Conservation (phyloP, 1,139 yeast genomes). For the Protomyces inouyei region DNA sequence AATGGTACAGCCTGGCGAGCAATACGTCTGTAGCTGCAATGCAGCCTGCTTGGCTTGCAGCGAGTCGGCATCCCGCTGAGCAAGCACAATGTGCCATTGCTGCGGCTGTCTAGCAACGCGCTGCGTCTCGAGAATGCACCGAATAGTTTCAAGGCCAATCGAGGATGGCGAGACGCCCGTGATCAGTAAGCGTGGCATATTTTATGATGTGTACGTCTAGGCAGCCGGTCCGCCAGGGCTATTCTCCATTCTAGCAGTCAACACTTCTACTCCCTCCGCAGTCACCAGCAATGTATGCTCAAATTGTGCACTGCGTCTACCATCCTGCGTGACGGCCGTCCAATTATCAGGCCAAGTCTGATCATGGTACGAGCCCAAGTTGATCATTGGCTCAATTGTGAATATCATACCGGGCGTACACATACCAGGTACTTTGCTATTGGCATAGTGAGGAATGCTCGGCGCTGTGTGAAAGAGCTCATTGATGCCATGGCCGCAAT, state of each 20-base stretch:
- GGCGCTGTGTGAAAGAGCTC: constrained; percentile 88
- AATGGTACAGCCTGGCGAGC: background rate
- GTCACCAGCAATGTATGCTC: constrained; percentile 88
- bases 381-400: constrained; percentile 97
- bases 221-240: constrained; percentile 84
- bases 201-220: background rate
- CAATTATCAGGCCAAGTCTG: constrained; percentile 95
- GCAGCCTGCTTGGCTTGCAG: background rate
- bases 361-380: constrained; percentile 79
- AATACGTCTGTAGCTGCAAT: background rate
- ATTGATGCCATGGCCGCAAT: constrained; percentile 93
- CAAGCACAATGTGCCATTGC: constrained; percentile 12
- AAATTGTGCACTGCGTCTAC: constrained; percentile 85
- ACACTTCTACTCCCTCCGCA: constrained; percentile 86
- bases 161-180: constrained; percentile 13
- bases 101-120: constrained; percentile 9
- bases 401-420: constrained; percentile 96
- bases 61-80: constrained; percentile 22
- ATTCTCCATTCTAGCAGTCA: constrained; percentile 70
- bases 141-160: constrained; percentile 12
- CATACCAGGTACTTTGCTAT: constrained; percentile 87
- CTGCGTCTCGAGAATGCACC: constrained; percentile 3
- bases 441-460: constrained; percentile 85
- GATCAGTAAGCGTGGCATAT: background rate
- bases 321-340: constrained; percentile 90